These are phyloP conservation scores for Pseudonitzschia delicatissima DNA, from an alignment of 108 stramenopile genomes.

Conservation along the genomic window DNA sequence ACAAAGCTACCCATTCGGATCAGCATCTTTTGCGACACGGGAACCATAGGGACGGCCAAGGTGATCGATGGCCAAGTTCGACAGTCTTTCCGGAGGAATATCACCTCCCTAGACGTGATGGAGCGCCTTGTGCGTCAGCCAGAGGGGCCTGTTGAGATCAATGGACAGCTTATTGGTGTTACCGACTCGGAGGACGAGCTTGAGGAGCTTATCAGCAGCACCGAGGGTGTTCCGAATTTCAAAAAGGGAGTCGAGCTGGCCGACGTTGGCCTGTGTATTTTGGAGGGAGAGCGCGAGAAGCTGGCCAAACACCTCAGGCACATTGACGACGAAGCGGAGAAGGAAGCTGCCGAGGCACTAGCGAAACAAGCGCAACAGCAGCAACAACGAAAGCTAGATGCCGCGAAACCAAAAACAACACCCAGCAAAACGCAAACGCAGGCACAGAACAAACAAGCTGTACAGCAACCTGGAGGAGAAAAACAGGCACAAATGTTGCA, in stretches of 20 bases:
- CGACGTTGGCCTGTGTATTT: slow-evolving; percentile 67
- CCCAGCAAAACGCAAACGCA: too few species aligned
- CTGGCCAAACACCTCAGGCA: slow-evolving; percentile 44
- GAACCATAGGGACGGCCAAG: slow-evolving; percentile 59
- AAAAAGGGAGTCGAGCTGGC: slow-evolving; percentile 56
- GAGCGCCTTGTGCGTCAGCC: slow-evolving; percentile 39
- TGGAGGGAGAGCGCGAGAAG: slow-evolving; percentile 66
- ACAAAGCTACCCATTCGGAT: slow-evolving; percentile 38
- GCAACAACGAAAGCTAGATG: background rate
- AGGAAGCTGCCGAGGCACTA: background rate
- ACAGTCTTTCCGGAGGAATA: slow-evolving; percentile 49
- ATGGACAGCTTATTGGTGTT: slow-evolving; percentile 32
- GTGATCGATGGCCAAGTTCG: slow-evolving; percentile 46
- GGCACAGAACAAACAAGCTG: background rate
- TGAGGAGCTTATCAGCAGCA: background rate
- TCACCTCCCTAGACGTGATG: slow-evolving; percentile 36
- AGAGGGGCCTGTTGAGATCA: slow-evolving; percentile 32
- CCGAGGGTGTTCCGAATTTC: slow-evolving; percentile 1
- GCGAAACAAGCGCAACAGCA: slow-evolving; percentile 7
- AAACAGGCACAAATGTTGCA: slow-evolving; percentile 1
- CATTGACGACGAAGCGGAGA: slow-evolving; percentile 5
- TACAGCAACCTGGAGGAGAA: background rate
- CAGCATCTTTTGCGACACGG: slow-evolving; percentile 62
- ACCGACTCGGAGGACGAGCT: slow-evolving; percentile 11
- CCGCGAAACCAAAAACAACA: slow-evolving; percentile 9